A percentile compares a stretch with the other conserved stretches of the same genome.
These are phyloP conservation scores for Carex arenaria DNA, from an alignment of 202 grass and related monocot genomes.

Conservation along the genomic window DNA sequence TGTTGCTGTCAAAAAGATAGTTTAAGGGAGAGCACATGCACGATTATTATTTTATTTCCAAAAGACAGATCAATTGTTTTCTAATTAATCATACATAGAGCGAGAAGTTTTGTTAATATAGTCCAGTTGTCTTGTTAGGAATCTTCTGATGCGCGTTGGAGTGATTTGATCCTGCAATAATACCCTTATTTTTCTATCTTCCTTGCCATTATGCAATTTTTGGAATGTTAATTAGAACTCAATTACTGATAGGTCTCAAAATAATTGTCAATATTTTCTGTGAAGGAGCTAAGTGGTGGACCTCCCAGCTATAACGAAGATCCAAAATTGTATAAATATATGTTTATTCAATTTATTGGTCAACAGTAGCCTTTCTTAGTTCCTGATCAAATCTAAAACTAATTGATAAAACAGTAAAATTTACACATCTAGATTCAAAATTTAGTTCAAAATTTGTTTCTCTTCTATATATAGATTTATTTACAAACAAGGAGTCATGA, in stretches of 20 bases:
- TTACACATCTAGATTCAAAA: not conserved
- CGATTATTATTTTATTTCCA: too few relatives aligned
- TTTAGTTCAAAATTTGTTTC: not conserved
- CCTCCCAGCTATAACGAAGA: not conserved
- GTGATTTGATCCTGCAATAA: not conserved
- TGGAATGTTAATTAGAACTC: too few relatives aligned
- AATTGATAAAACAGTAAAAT: not conserved
- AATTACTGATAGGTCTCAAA: not conserved
- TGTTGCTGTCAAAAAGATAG: not conserved
- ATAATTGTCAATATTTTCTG: not conserved
- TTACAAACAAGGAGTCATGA: slow-evolving; percentile 42
- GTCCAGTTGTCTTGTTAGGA: not conserved
- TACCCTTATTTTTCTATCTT: not conserved
- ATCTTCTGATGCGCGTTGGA: not conserved
- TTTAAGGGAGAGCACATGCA: not conserved
- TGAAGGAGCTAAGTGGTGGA: not conserved
- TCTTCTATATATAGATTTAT: slow-evolving; percentile 6
- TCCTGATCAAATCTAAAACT: not conserved
- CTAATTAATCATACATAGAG: not conserved
- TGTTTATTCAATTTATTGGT: not conserved
- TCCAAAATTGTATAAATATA: not conserved
- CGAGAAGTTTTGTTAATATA: not conserved
- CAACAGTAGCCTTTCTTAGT: not conserved
- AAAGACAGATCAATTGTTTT: not conserved
- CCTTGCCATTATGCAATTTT: not conserved